phyloP scores from a whole-genome alignment of 2,329 filamentous ascomycete species.

The Botryotinia globosa region DNA sequence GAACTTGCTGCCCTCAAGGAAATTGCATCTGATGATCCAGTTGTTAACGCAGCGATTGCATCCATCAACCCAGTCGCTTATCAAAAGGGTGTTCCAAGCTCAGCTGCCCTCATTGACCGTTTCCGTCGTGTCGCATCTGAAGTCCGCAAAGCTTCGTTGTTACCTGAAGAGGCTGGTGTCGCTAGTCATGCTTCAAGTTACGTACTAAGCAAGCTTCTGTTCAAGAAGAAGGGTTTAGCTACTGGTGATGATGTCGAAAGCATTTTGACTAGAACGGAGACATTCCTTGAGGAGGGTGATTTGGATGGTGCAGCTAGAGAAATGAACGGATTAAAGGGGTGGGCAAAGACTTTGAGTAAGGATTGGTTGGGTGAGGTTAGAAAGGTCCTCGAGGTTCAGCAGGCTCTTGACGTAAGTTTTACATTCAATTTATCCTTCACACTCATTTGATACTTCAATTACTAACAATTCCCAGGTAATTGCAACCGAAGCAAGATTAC shows the following conservation, averaged over 20 bases:
- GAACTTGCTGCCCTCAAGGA: constrained; percentile 95
- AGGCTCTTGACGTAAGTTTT: constrained; percentile 84
- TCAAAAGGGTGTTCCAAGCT: constrained; percentile 82
- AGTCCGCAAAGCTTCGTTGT: constrained; percentile 88
- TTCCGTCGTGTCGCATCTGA: constrained; percentile 91
- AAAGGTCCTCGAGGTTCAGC: constrained; percentile 89
- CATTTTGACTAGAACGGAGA: constrained; percentile 85
- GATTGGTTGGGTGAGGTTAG: constrained; percentile 93
- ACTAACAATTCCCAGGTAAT: constrained; percentile 62
- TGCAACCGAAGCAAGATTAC: constrained; percentile 82
- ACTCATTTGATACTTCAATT: background rate
- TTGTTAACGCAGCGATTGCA: constrained; percentile 91
- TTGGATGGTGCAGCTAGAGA: constrained; percentile 88
- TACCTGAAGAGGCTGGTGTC: constrained; percentile 91
- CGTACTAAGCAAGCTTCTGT: constrained; percentile 88
- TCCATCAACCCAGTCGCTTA: constrained; percentile 93
- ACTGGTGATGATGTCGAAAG: constrained; percentile 90
- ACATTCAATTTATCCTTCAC: constrained; percentile 5
- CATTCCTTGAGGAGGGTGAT: constrained; percentile 86
- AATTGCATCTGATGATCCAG: constrained; percentile 76
- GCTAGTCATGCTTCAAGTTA: constrained; percentile 90
- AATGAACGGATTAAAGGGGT: constrained; percentile 89
- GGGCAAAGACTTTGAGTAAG: constrained; percentile 90
- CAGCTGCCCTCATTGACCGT: constrained; percentile 85
- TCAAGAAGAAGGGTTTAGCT: constrained; percentile 87